Evolutionary conservation across 1,284 basidiomycete species (phyloP), one percentile per base, ranked within the genome.

Genomic region (Trichosporon sp.): DNA sequence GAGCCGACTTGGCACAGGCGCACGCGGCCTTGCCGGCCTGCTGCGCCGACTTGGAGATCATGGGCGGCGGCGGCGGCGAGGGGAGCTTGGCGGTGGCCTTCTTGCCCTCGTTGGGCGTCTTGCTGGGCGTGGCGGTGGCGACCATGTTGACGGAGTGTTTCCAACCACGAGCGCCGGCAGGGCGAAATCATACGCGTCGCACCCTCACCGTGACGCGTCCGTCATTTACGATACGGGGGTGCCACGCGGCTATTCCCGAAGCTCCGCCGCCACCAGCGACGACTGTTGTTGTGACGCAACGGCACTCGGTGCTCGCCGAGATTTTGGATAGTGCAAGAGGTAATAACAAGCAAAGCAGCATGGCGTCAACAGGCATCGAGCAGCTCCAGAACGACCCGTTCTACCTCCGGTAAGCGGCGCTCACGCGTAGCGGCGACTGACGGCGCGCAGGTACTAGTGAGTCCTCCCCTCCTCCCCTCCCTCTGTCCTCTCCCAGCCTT

Each of bases 371-470:
- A 35, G 44, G 29, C 29, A 58, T 69, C 25, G 69, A 72, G 34
- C 77, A 80, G 34, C 74, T 82, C 32, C 81, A 83, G 70, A 78
- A 86, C 76, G 90, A 91, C 78, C 90, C 90, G 15, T 91, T 94
- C 84, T 95, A 95, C 84, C 86, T 94, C 73, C 88, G 92, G 92
- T 92, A 42, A 42, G 38, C 6, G 4, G 82, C 27, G 86, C 23
- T 12, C 8, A 6, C 23, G 23, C 15, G 32, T 25, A 18, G 32
- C 21, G 12, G 12, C 5, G 47, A 56, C 69, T 76, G 66, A 74
- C 68, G 25, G 44, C 66, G 32, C 15, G 42, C 74, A 93, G 92
- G 88, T 94, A 93, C 86, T 93, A 93, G 92, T 94, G 83, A 76
- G 89, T 86, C 0, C n/a, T 25, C 35, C 31, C 18, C 1, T 29